A percentile compares a stretch with the other conserved stretches of the same genome.
These are phyloP conservation scores for Zygnema circumcarinatum DNA, from an alignment of 139 green algal species.

Conservation along the genomic window DNA sequence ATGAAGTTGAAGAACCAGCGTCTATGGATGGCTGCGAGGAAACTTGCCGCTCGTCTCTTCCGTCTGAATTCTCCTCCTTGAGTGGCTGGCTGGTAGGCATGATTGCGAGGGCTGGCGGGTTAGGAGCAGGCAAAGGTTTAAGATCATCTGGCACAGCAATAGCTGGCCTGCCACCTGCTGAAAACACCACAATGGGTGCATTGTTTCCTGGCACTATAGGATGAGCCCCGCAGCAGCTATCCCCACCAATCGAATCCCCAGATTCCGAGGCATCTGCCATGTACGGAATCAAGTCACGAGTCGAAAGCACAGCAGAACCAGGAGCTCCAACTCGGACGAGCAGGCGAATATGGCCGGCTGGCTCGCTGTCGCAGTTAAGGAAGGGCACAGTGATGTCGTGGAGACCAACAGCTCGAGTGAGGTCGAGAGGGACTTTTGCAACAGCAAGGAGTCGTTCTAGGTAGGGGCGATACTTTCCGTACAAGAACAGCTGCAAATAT, in stretches of 20 bases:
- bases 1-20: no score
- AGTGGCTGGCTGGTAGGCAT: no score
- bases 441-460: neutral
- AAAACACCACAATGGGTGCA: neutral
- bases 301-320: neutral
- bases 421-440: neutral
- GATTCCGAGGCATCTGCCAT: no score
- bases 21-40: no score
- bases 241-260: no score
- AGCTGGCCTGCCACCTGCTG: neutral
- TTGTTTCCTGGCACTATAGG: neutral
- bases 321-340: neutral
- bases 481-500: neutral
- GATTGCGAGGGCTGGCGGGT: no score
- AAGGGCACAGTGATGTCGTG: neutral
- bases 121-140: no score
- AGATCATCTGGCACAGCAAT: neutral
- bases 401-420: neutral
- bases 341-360: neutral
- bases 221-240: no score
- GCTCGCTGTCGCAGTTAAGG: neutral
- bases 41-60: no score
- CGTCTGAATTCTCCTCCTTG: no score
- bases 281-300: neutral
- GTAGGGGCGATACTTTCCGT: neutral